Base-by-base conservation (phyloP, 306 rosid species). In the Lathyrus sativus region DNA sequence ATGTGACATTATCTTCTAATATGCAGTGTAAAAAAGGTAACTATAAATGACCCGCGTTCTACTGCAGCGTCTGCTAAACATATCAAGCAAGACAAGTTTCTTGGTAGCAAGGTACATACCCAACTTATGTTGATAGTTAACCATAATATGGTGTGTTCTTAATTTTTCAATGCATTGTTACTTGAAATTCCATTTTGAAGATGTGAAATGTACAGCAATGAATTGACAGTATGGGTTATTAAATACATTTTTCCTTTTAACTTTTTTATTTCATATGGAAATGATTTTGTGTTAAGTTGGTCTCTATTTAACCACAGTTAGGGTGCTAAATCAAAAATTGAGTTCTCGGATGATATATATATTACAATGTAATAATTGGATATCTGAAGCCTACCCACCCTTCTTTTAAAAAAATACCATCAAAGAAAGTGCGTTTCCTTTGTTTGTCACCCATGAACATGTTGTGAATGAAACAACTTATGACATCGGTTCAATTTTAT, bases 21-120 rank as follows among this genome's bases (percentile, higher is more conserved):
- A 71, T 79, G 73, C 85, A 95, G 99, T 31, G 83, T 95, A 81
- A 88, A 83, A 74, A 81, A 74, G 67, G 61, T 90, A 39, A 80
- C 76, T 72, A 65, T 95, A 65, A 81, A 75, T 65, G 85, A 85
- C 19, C 99, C 96, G 2, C 80, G 72, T 62, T 71, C 83, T 45
- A 31, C 56, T 41, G 86, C 84, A 29, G 91, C 75, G 58, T 66
- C 85, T 37, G 65, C 84, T 44, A 90, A 80, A 74, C 83, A 81
- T 55, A 50, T 68, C 67, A 93, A 84, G 85, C 82, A 74, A 29
- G 87, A 86, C 45, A 70, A 64, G 76, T 75, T 79, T 11, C 68
- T 85, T 67, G 84, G 92, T 75, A 81, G 35, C 57, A 95, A 88
- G 96, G 99, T 95, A 68, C 31, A 73, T 28, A 39, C 45, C 43